Conservation (phyloP, 768 basidiomycete species). For the Cubamyces lactineus region DNA sequence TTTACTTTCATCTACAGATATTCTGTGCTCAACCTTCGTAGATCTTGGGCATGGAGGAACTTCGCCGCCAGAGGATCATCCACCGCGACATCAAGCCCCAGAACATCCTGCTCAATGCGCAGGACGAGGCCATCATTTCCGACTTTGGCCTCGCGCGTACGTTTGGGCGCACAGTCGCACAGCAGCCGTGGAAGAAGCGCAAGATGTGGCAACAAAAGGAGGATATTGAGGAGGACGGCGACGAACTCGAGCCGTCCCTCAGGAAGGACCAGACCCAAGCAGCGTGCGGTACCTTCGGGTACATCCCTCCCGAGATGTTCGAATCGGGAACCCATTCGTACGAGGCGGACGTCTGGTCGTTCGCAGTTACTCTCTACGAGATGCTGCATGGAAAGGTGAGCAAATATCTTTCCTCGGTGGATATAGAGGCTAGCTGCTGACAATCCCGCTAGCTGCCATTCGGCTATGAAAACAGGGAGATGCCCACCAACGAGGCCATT, state of each 20-base stretch:
- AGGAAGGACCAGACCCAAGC: background rate
- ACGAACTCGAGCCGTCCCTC: background rate
- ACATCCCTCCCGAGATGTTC: conserved; percentile 50
- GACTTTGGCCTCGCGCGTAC: conserved; percentile 30
- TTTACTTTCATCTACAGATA: conserved; percentile 26
- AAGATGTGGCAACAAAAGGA: conserved; percentile 12
- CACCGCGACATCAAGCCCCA: conserved; percentile 37
- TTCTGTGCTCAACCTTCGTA: background rate
- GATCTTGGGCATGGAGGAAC: conserved; percentile 20
- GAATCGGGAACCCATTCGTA: conserved; percentile 43
- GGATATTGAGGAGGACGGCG: background rate
- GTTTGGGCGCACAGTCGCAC: conserved; percentile 27
- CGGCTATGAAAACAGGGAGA: background rate
- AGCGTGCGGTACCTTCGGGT: conserved; percentile 43
- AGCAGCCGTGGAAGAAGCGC: conserved; percentile 15
- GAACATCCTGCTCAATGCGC: conserved; percentile 27
- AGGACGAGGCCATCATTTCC: conserved; percentile 26
- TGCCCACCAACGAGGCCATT: background rate
- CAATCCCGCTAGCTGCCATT: background rate
- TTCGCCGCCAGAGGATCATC: conserved; percentile 18
- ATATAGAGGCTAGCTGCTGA: background rate
- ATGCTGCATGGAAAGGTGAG: conserved; percentile 28
- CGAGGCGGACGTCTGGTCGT: conserved; percentile 47
- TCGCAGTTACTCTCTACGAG: conserved; percentile 42
- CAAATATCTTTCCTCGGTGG: background rate